Evolutionary conservation across 2,329 filamentous ascomycete species (phyloP).

Genomic region (Knoxdaviesia proteae): DNA sequence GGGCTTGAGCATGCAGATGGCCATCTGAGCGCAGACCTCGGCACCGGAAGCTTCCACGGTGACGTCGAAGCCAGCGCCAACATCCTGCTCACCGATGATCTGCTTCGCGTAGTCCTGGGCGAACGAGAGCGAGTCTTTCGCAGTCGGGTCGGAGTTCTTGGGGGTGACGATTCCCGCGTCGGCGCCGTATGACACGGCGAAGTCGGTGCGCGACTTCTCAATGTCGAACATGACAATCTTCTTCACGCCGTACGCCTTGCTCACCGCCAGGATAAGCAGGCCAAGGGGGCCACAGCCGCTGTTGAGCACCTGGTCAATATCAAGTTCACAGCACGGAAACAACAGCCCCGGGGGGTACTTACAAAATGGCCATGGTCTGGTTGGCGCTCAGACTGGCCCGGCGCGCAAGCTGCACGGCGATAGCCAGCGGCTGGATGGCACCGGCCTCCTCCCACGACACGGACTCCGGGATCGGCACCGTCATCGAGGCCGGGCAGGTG

Average conservation of each 20-base stretch:
- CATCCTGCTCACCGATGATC: constrained; percentile 5
- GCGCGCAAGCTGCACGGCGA: constrained; percentile 39
- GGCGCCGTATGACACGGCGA: constrained; percentile 9
- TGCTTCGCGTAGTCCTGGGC: constrained; percentile 6
- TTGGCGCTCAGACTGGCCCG: constrained; percentile 17
- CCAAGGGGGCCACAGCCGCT: constrained; percentile 12
- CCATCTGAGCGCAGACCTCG: constrained; percentile 8
- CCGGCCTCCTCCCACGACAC: constrained; percentile 44
- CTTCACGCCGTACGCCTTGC: constrained; percentile 9
- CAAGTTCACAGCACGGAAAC: no score
- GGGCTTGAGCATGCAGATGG: constrained; percentile 7
- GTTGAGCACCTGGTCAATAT: no score
- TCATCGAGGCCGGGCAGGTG: constrained; percentile 27
- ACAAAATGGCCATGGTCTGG: constrained; percentile 11
- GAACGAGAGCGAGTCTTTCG: constrained; percentile 4
- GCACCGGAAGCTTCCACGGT: constrained; percentile 9
- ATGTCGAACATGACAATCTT: constrained; percentile 12
- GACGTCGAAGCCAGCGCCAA: constrained; percentile 8
- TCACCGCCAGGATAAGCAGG: constrained; percentile 9
- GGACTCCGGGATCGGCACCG: constrained; percentile 39
- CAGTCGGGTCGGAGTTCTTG: constrained; percentile 3
- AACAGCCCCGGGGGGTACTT: not conserved
- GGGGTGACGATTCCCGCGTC: constrained; percentile 7
- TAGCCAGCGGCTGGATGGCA: constrained; percentile 40
- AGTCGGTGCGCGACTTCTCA: constrained; percentile 8